Evolutionary conservation across 1,284 basidiomycete species (phyloP).

Genomic region (Heterobasidion annosum): DNA sequence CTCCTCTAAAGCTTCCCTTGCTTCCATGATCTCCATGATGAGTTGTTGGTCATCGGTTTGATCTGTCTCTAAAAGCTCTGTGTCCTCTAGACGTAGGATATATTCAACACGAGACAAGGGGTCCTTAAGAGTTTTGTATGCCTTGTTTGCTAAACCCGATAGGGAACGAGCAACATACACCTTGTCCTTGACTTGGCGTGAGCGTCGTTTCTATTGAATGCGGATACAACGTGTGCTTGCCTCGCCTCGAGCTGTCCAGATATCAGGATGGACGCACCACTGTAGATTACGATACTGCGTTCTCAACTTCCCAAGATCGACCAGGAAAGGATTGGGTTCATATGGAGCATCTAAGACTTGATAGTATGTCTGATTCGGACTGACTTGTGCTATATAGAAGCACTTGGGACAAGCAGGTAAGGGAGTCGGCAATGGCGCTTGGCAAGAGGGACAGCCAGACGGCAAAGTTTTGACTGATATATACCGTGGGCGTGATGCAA

Average conservation of each 20-base stretch:
- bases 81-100: slow-evolving; percentile 55
- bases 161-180: slow-evolving; percentile 52
- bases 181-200: slow-evolving; percentile 27
- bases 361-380: slow-evolving; percentile 45
- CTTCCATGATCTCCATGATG: slow-evolving; percentile 75
- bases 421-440: slow-evolving; percentile 41
- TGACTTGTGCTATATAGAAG: slow-evolving; percentile 44
- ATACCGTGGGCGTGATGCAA: neutral
- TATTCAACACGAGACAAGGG: slow-evolving; percentile 66
- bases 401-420: slow-evolving; percentile 66
- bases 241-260: slow-evolving; percentile 57
- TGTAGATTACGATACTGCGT: slow-evolving; percentile 60
- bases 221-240: slow-evolving; percentile 26
- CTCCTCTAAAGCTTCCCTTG: slow-evolving; percentile 73
- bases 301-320: slow-evolving; percentile 48
- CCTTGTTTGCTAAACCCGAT: slow-evolving; percentile 70
- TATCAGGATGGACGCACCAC: slow-evolving; percentile 73
- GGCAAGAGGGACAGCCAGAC: slow-evolving; percentile 43
- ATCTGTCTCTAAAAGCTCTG: slow-evolving; percentile 65
- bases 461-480: slow-evolving; percentile 1
- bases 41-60: slow-evolving; percentile 66
- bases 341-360: slow-evolving; percentile 53
- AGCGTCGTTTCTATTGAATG: neutral
- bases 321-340: slow-evolving; percentile 54
- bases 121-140: slow-evolving; percentile 58